Evolutionary conservation across 306 rosid genomes (phyloP), one percentile per base, ranked within the genome.

Genomic region (Cucurbita moschata): DNA sequence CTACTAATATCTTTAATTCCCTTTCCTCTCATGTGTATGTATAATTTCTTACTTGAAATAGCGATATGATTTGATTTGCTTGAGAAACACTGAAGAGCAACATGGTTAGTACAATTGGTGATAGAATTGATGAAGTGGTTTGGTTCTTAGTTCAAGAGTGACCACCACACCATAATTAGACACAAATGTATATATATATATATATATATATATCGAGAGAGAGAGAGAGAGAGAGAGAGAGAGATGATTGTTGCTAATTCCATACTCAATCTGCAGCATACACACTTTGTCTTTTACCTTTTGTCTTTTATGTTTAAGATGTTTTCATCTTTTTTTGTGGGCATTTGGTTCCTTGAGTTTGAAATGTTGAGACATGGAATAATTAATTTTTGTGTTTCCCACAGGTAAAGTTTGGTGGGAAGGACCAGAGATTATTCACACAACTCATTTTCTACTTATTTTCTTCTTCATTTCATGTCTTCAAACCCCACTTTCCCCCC

Each of bases 181-280:
- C 30, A 19, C 5, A 35, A 4, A 56, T 7, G 2, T 26, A 26
- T 26, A 26, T 26, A 26, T 26, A 26, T 26, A 26, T 26, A 26
- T 26, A 26, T 1, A 26, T 26, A 26, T 26, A 26, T 26, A 26
- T 26, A 23, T 23, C 0, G 1, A 52, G 21, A 16, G 0, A 54
- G 7, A 50, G 18, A 52, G 3, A 39, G 42, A 13, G 26, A 26
- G 26, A 1, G 26, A 26, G 26, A 53, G 21, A 16, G 0, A 54
- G 7, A 50, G 8, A 67, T 80, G 79, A 86, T 88, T 77, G 86
- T 78, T 89, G 82, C 87, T 78, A 79, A 70, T 75, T 83, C 83
- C 76, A 72, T 83, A 76, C 83, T 83, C 88, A 83, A 67, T 60
- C 57, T n/a, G 54, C 54, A 50, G 18, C 54, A 55, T 66, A 58